Evolutionary conservation across 768 basidiomycete genomes (phyloP), one percentile per base, ranked within the genome.

Genomic region (Termitomyces sp.): DNA sequence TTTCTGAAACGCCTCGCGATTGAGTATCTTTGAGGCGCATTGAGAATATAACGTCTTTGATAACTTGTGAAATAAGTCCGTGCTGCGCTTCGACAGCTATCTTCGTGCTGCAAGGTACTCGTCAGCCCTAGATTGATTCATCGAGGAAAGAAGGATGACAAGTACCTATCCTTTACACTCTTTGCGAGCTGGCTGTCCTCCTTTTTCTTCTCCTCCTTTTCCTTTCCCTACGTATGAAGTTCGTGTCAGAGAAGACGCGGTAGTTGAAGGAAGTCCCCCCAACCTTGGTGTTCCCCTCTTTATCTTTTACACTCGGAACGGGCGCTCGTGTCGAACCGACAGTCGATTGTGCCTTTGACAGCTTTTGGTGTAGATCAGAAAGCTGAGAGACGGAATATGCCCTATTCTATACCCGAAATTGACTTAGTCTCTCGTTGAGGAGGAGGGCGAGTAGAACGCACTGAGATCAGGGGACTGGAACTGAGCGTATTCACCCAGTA

Each of bases 401-500:
- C 39, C 94, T 89, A 65, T 97, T 98, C 96, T 99, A 64, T 8
- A 45, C n/a, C 45, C 58, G 5, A 33, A 55, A 5, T 42, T 33
- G 53, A 33, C 3, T 39, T 13, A 18, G 8, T 33, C 2, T 40
- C 27, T 44, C 13, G n/a, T 27, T 14, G 6, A 49, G 7, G 53
- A 39, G 55, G 44, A 33, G 9, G n/a, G n/a, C 1, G 33, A 37
- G 22, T 18, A 48, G 37, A 13, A 36, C 32, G 71, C 57, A 98
- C 96, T 22, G 94, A 94, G 51, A 98, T 89, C 48, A 98, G 72
- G 5, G 95, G 89, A 67, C 93, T 96, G 68, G 93, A 92, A 65
- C 91, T 93, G 39, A 99, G 79, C 2, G 97, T 99, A 66, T 95
- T 95, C 26, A 97, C 93, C 97, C 97, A 99, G 66, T 99, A 99